A percentile compares a stretch with the other conserved stretches of the same genome.
phyloP scores from a whole-genome alignment of 768 basidiomycete genomes.

The Termitomyces sp. region DNA sequence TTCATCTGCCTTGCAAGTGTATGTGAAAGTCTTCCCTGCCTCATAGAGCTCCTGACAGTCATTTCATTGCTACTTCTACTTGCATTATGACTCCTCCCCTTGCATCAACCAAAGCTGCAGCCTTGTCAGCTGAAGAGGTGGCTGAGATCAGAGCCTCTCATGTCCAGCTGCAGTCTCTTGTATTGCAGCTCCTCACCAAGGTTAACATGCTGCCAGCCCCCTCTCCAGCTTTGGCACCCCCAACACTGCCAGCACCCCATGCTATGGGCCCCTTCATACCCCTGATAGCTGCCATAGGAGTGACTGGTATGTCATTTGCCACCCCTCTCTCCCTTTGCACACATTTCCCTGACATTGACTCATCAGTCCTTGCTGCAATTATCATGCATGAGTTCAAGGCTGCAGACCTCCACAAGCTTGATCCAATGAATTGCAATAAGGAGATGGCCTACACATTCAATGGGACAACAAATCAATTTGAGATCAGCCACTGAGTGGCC shows the following conservation, averaged over 20 bases:
- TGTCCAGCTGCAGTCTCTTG: neutral
- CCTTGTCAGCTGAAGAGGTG: neutral
- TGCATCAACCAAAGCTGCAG: too few species aligned
- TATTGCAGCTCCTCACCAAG: neutral
- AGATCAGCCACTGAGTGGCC: too few species aligned
- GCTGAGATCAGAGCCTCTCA: neutral
- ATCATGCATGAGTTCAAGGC: too few species aligned
- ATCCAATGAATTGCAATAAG: too few species aligned
- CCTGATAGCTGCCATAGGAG: neutral
- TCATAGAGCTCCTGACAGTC: neutral
- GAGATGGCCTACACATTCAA: too few species aligned
- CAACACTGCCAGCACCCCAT: too few species aligned
- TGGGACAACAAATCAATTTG: too few species aligned
- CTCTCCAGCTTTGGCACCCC: neutral
- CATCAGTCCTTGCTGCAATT: too few species aligned
- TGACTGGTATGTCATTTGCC: too few species aligned
- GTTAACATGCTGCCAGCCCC: neutral
- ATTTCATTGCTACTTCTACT: neutral
- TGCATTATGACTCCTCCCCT: neutral
- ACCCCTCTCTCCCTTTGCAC: neutral
- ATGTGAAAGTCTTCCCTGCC: neutral
- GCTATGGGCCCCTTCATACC: neutral
- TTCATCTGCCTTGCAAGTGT: neutral
- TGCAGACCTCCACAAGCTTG: too few species aligned
- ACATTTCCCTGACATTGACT: too few species aligned